Percentiles rank a stretch among this genome's conserved stretches.
These are phyloP conservation scores for Prunus mume DNA, from an alignment of 306 rosid genomes.

Conservation along the genomic window DNA sequence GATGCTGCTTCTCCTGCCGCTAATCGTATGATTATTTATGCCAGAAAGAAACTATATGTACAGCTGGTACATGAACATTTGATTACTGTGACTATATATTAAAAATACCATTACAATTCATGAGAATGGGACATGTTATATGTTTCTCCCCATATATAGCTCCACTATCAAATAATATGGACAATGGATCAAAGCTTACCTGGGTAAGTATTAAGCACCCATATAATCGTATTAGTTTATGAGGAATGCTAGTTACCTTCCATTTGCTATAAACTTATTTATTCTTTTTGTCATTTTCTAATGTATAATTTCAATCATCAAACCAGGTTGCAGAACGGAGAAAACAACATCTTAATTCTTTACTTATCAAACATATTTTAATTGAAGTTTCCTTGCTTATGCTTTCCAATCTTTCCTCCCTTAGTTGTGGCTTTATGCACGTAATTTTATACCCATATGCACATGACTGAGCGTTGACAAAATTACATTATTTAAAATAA, in stretches of 20 bases:
- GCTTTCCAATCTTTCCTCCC: too few species aligned
- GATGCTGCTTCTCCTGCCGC: not conserved
- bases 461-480: not conserved
- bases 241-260: too few species aligned
- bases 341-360: too few species aligned
- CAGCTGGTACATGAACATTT: not conserved
- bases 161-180: not conserved
- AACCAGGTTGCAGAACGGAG: too few species aligned
- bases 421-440: not conserved
- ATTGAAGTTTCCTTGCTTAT: too few species aligned
- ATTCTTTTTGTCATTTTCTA: too few species aligned
- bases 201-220: too few species aligned
- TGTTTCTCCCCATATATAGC: not conserved
- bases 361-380: too few species aligned
- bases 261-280: rapidly evolving
- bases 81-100: not conserved
- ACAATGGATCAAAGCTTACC: too few species aligned
- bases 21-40: not conserved
- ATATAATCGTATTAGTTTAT: too few species aligned
- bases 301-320: too few species aligned
- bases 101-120: not conserved
- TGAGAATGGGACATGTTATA: not conserved
- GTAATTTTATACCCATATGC: not conserved
- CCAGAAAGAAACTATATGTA: not conserved
- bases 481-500: too few species aligned